Evolutionary conservation across 176 grass and related monocot species (phyloP), one percentile per base, ranked within the genome.

Genomic region (Oryza glaberrima): DNA sequence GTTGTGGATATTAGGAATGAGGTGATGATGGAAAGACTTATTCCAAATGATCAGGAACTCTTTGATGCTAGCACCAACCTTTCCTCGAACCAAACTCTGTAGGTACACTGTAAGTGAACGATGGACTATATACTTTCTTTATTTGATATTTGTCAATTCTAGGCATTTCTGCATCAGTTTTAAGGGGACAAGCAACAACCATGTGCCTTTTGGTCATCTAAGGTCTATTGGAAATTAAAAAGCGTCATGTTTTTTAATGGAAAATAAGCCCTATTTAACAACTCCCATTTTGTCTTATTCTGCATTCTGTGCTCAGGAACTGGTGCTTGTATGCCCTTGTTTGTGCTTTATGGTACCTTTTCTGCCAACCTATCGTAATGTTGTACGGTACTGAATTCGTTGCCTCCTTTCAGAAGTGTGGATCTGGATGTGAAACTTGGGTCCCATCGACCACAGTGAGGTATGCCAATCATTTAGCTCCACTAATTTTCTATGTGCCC

Each of bases 381-480:
- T 28, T 76, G 2, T 81, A 71, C 54, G 20, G 71, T 52, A 66
- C 9, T 63, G 3, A 23, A 63, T 63, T 63, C 3, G 19, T 23
- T 22, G n/a, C 58, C 9, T 19, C 61, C 13, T 81, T 87, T 65
- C 76, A 84, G 81, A 80, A 76, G 52, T 77, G 56, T 80, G 65
- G 77, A 88, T 87, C 81, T 80, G 12, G 52, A 77, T 20, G 20
- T 10, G 13, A 72, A 87, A 64, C 43, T 67, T 72, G 43, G 85
- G 76, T 35, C 89, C 76, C 65, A 51, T 54, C 10, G 69, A 84
- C 70, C 81, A 72, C 76, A 75, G 38, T 71, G 52, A 87, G 81
- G 77, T 80, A 56, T 76, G 65, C 51, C 70, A 87, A 87, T 91
- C 76, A 79, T 84, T 80, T 56, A 65, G 44, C 48, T 69, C 54